Evolutionary conservation across 2,329 filamentous ascomycete genomes (phyloP), one percentile per base, ranked within the genome.

Genomic region (Paraphoma chrysanthemicola): DNA sequence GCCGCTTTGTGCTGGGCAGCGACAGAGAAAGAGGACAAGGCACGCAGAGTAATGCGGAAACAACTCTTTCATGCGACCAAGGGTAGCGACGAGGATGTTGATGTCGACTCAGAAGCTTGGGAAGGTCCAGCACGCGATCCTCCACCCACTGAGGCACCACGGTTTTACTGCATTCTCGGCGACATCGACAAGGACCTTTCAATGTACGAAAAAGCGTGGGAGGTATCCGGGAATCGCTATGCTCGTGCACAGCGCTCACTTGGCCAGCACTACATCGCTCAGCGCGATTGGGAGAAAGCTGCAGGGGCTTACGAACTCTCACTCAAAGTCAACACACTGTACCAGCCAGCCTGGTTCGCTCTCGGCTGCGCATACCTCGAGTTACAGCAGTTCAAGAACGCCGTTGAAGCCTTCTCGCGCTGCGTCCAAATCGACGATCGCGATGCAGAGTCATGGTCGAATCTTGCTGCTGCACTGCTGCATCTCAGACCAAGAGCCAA

Each of bases 381-480:
- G 48, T 82, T 96, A 0, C 86, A 87, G 9, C 83, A 88, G 39
- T 98, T 91, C 79, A 82, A 88, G 17, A 89, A 90, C 17, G 94
- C 95, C 0, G 88, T 91, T 0, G 88, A 94, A 63, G 90, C 93
- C 0, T 99, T 96, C 75, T 88, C 88, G 8, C 85, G 93, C 18
- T 90, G 90, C 8, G 93, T 99, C 10, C 88, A 91, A 64, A 84
- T 91, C 10, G 95, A 97, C 46, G 93, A 96, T 28, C 88, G 90
- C 50, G 93, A 97, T 71, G 94, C 93, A 0, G 88, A 96, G 70
- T 92, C 92, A 0, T 99, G 95, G 92, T 96, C 91, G 68, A 99
- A 99, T 71, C 84, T 99, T 18, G 95, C 93, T 0, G 93, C 90
- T 1, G 89, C 94, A 0, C 83, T 98, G 1, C 86, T 91, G 63